These are phyloP conservation scores for Boehmeria nivea DNA, from an alignment of 306 rosid species.

Conservation along the genomic window DNA sequence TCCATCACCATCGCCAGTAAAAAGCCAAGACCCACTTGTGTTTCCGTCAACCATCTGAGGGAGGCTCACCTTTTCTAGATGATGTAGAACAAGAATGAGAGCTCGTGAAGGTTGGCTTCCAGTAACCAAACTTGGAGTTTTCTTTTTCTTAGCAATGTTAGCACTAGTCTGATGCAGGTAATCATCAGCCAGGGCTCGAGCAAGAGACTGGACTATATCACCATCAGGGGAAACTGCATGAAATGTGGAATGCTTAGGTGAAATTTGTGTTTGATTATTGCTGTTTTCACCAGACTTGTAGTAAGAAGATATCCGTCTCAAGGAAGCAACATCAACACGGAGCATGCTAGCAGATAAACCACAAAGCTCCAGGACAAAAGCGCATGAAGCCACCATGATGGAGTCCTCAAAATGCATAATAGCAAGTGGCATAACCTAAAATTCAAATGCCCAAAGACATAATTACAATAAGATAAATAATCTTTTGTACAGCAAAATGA, in stretches of 20 bases:
- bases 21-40: conserved; percentile 84
- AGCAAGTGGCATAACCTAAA: conserved; percentile 78
- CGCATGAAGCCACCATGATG: conserved; percentile 79
- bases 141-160: conserved; percentile 31
- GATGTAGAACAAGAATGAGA: conserved; percentile 65
- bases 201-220: conserved; percentile 66
- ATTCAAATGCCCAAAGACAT: too few species aligned
- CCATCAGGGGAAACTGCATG: conserved; percentile 63
- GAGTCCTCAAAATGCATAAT: conserved; percentile 84
- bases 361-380: conserved; percentile 82
- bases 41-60: conserved; percentile 55
- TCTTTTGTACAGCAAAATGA: too few species aligned
- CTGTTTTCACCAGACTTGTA: conserved; percentile 51
- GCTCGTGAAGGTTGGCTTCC: conserved; percentile 57
- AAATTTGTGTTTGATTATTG: conserved; percentile 57
- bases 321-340: conserved; percentile 66
- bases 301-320: conserved; percentile 74
- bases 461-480: neutral
- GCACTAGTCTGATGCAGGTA: conserved; percentile 50
- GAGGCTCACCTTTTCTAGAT: conserved; percentile 80
- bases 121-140: conserved; percentile 26
- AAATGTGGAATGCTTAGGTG: conserved; percentile 60
- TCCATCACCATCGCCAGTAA: conserved; percentile 70
- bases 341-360: conserved; percentile 85
- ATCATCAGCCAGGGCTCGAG: conserved; percentile 85